Conservation (phyloP, 129 eudicot species). For the Tanacetum coccineum region DNA sequence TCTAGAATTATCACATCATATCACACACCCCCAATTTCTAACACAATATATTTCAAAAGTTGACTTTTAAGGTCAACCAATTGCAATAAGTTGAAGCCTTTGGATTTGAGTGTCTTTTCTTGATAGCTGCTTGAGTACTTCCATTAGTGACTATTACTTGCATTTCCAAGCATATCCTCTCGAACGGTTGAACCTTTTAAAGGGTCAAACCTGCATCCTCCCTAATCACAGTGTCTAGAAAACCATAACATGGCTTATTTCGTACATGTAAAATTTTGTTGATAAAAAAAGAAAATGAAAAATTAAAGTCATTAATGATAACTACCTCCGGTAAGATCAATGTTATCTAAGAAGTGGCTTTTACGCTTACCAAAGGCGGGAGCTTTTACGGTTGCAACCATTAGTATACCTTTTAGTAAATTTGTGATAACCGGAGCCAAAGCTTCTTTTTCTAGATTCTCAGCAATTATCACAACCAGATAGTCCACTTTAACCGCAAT, state of each 20-base stretch:
- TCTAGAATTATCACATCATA: no score
- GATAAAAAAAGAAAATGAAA: not conserved
- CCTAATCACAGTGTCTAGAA: constrained; percentile 73
- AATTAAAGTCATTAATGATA: not conserved
- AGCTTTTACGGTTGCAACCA: constrained; percentile 88
- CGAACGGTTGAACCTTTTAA: constrained; percentile 46
- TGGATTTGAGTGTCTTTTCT: no score
- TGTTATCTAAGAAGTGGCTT: constrained; percentile 85
- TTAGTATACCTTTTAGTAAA: constrained; percentile 66
- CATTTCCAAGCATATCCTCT: constrained; percentile 65
- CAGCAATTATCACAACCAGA: constrained; percentile 75
- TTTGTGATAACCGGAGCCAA: constrained; percentile 72
- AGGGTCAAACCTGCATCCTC: constrained; percentile 71
- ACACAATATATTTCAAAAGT: no score
- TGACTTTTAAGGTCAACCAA: no score
- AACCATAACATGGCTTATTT: not conserved
- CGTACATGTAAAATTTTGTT: no score
- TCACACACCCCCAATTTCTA: no score
- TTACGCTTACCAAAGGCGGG: constrained; percentile 83
- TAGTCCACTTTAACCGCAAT: constrained; percentile 50
- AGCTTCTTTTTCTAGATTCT: constrained; percentile 84
- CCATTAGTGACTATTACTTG: constrained; percentile 61
- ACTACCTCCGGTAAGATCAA: constrained; percentile 87
- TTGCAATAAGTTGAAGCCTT: no score
- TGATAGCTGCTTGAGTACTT: no score